These are phyloP conservation scores for Oryza meridionalis DNA, from an alignment of 176 grass and related monocot genomes.

Conservation along the genomic window DNA sequence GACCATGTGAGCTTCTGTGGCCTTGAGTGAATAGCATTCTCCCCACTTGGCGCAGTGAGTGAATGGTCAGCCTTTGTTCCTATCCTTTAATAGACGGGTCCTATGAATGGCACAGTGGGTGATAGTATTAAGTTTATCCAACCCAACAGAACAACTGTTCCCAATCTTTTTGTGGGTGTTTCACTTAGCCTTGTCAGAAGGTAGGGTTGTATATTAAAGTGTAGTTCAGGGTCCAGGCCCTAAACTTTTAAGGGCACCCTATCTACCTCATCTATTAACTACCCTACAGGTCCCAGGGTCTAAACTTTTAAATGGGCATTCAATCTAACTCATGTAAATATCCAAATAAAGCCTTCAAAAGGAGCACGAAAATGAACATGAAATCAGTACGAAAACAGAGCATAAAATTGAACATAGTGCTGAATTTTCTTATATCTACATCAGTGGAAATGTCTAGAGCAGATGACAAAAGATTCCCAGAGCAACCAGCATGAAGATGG, in stretches of 20 bases:
- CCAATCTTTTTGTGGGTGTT: constrained; percentile 33
- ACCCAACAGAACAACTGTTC: constrained; percentile 38
- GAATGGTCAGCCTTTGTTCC: constrained; percentile 40
- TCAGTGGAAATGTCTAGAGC: constrained; percentile 4
- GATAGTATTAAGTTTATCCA: constrained; percentile 30
- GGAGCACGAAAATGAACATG: not conserved
- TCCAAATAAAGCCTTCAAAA: not conserved
- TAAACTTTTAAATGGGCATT: not conserved
- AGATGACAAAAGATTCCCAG: constrained; percentile 1
- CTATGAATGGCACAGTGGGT: constrained; percentile 44
- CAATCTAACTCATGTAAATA: not conserved
- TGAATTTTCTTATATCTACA: not conserved
- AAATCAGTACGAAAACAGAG: not conserved
- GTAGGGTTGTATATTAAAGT: not conserved
- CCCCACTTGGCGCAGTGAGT: not conserved
- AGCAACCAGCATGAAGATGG: constrained; percentile 25
- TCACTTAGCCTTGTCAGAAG: constrained; percentile 26
- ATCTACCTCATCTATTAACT: not conserved
- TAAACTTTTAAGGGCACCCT: constrained; percentile 7
- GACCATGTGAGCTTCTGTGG: constrained; percentile 40
- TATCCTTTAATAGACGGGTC: constrained; percentile 45
- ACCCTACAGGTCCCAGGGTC: not conserved
- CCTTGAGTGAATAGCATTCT: constrained; percentile 24
- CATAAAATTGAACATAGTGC: not conserved
- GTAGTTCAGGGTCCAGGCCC: constrained; percentile 22